Evolutionary conservation across 78 protist genomes (phyloP), one percentile per base, ranked within the genome.

Genomic region (Cavenderia fasciculata): DNA sequence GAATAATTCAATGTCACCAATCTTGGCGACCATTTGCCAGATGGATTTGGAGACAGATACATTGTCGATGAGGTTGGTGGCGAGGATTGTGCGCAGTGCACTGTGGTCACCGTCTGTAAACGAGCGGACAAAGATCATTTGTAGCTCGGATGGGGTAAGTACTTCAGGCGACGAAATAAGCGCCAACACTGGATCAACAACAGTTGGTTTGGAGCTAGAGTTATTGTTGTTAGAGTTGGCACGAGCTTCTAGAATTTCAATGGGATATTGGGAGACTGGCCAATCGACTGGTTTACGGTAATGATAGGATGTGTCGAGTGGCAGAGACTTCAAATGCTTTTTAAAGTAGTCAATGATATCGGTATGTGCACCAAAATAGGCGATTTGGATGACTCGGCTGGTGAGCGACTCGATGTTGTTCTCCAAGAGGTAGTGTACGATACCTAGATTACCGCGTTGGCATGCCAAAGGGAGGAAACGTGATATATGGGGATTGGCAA

Each of bases 1-100:
- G 21, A 63, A 63, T 7, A 63, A n/a, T 4, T 11, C 47, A 11
- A 47, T 7, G 12, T 63, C 72, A 63, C 72, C 72, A 38, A 38
- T 63, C 47, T 63, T 63, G 2, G 72, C 72, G 4, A 63, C 47
- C 72, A 40, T 63, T 63, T 63, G 72, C 72, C 72, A 63, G 1
- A 63, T 7, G 11, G 14, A 47, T 16, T 47, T 4, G 12, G 43
- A 38, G 8, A 63, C n/a, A 8, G 25, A 38, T 16, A 63, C 38
- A 21, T 63, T 47, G 6, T 63, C 47, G 47, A 63, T 3, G 10
- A 43, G 43, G 6, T 36, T 31, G n/a, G n/a, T n/a, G 4, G 33
- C 72, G 4, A 63, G 8, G 36, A 63, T 7, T n/a, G 7, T n/a
- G 12, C 2, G 14, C 2, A 63, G 2, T 36, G n/a, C 47, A 18